A percentile compares a stretch with the other conserved stretches of the same genome.
Conservation (phyloP, 306 rosid species). For the Trifolium pratense region DNA sequence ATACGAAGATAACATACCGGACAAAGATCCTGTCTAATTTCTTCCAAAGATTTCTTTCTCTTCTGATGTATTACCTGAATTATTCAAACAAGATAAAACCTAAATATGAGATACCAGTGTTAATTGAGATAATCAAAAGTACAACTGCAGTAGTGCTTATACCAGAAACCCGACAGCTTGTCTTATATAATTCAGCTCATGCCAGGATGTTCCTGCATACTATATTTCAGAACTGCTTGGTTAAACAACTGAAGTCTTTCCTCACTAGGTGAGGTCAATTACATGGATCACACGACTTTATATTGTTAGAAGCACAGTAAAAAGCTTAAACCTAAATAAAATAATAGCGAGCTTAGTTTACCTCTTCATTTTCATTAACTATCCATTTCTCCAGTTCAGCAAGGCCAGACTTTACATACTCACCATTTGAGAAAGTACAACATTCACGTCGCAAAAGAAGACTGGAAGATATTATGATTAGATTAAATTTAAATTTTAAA, state of each 20-base stretch:
- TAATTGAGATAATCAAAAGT: background rate
- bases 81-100: slow-evolving; percentile 41
- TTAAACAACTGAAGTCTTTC: slow-evolving; percentile 20
- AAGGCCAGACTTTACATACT: slow-evolving; percentile 94
- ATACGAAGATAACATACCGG: slow-evolving; percentile 62
- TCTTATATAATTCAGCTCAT: slow-evolving; percentile 91
- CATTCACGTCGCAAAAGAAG: slow-evolving; percentile 95
- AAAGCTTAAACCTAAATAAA: slow-evolving; percentile 6
- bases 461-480: slow-evolving; percentile 48
- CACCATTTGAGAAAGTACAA: slow-evolving; percentile 98
- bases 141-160: slow-evolving; percentile 37
- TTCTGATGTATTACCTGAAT: slow-evolving; percentile 94
- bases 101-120: slow-evolving; percentile 30
- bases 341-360: slow-evolving; percentile 36
- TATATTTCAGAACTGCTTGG: slow-evolving; percentile 48
- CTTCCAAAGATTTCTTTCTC: slow-evolving; percentile 88
- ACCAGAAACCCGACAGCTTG: slow-evolving; percentile 99
- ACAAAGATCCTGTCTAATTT: slow-evolving; percentile 92
- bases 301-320: background rate
- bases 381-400: slow-evolving; percentile 99
- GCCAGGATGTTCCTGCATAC: slow-evolving; percentile 99
- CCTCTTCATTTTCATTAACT: slow-evolving; percentile 81
- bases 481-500: background rate
- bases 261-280: slow-evolving; percentile 3
- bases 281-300: slow-evolving; percentile 4